Evolutionary conservation across 2,329 filamentous ascomycete species (phyloP).

Genomic region (Teratosphaeria epicoccoides): DNA sequence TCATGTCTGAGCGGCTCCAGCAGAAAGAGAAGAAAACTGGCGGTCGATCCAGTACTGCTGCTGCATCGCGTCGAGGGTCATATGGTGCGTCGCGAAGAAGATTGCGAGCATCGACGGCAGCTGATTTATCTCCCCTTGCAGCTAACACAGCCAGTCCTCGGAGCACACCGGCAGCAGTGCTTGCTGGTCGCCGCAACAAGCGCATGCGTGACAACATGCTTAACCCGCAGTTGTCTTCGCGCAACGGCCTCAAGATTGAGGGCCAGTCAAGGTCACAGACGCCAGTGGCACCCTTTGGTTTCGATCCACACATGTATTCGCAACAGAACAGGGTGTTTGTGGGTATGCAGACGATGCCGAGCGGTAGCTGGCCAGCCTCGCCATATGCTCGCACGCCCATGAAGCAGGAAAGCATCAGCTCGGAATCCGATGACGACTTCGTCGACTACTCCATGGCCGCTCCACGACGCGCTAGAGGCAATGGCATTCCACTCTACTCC

Average conservation of each 20-base stretch:
- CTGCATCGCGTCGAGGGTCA: conserved; percentile 10
- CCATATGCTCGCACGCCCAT: conserved; percentile 10
- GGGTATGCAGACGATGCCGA: conserved; percentile 23
- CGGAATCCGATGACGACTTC: conserved; percentile 6
- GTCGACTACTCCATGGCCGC: conserved; percentile 2
- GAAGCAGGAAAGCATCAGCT: conserved; percentile 20
- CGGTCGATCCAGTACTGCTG: background rate
- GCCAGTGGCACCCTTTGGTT: conserved; percentile 10
- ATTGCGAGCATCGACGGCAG: background rate
- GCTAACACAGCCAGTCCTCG: conserved; percentile 10
- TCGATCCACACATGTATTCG: conserved; percentile 7
- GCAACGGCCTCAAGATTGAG: conserved; percentile 15
- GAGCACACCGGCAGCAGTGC: conserved; percentile 12
- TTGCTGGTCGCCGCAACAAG: conserved; percentile 2
- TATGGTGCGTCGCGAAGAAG: conserved; percentile 8
- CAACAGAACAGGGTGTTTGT: background rate
- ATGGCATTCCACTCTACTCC: conserved; percentile 3
- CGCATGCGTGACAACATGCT: conserved; percentile 20
- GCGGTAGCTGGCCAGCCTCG: conserved; percentile 22
- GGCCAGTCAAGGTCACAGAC: conserved; percentile 20
- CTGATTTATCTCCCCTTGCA: conserved; percentile 1
- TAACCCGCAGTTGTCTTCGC: conserved; percentile 19
- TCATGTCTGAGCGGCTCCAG: conserved; percentile 68
- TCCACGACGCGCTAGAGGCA: conserved; percentile 1
- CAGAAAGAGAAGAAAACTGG: conserved; percentile 55